Conservation (phyloP, 148 eudicot species). For the Heliosperma pusillum region DNA sequence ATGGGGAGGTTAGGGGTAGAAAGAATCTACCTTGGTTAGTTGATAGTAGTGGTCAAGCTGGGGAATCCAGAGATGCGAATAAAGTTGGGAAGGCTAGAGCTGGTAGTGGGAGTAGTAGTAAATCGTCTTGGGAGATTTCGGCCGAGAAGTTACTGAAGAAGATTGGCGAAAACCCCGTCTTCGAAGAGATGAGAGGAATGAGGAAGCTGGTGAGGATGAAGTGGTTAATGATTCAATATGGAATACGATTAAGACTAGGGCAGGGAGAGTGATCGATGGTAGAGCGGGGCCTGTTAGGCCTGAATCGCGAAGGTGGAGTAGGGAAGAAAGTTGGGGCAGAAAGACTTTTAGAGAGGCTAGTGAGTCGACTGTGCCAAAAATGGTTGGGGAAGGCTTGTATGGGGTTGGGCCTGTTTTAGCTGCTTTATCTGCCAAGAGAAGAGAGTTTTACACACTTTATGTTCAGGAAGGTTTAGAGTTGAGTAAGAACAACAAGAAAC, state of each 20-base stretch:
- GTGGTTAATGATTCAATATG: slow-evolving; percentile 59
- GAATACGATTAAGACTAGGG: slow-evolving; percentile 60
- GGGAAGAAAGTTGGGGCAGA: slow-evolving; percentile 73
- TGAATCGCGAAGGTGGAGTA: slow-evolving; percentile 47
- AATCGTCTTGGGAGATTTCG: slow-evolving; percentile 84
- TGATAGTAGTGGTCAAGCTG: slow-evolving; percentile 23
- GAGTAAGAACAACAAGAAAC: slow-evolving; percentile 70
- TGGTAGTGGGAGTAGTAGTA: slow-evolving; percentile 9
- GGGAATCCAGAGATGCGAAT: slow-evolving; percentile 29
- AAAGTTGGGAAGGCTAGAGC: slow-evolving; percentile 29
- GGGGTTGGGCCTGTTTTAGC: slow-evolving; percentile 98
- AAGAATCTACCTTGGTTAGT: slow-evolving; percentile 77
- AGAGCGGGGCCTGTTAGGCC: slow-evolving; percentile 45
- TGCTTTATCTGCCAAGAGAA: slow-evolving; percentile 72
- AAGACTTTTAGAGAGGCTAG: slow-evolving; percentile 76
- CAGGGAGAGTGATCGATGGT: slow-evolving; percentile 36
- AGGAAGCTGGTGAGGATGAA: slow-evolving; percentile 46
- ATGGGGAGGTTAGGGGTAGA: slow-evolving; percentile 25
- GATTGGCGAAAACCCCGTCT: slow-evolving; percentile 22
- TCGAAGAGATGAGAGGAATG: slow-evolving; percentile 30
- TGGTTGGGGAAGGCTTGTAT: slow-evolving; percentile 84
- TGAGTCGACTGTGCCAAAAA: slow-evolving; percentile 76
- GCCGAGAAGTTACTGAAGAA: slow-evolving; percentile 58
- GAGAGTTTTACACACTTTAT: slow-evolving; percentile 76
- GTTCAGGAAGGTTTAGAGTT: slow-evolving; percentile 84